Evolutionary conservation across 495 filamentous ascomycete genomes (phyloP).

Genomic region (Penicillium alfredii): DNA sequence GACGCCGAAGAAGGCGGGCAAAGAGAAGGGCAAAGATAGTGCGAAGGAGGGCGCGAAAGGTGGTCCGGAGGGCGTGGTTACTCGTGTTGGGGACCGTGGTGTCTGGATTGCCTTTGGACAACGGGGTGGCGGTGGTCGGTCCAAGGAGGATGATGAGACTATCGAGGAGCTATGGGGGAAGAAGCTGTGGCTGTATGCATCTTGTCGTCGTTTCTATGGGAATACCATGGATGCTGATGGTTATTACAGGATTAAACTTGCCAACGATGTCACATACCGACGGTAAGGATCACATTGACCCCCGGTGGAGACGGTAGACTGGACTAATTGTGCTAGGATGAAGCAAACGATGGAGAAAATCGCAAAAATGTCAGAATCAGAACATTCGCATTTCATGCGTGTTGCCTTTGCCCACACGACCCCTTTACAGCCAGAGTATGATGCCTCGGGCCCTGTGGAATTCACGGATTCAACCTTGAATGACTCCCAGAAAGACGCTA

Average conservation of each 20-base stretch:
- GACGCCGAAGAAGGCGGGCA: conserved; percentile 57
- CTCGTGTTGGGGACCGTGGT: conserved; percentile 52
- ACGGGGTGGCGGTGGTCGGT: conserved; percentile 41
- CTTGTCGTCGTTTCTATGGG: background rate
- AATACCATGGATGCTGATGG: conserved; percentile 5
- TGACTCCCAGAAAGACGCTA: conserved; percentile 84
- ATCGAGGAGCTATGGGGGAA: conserved; percentile 54
- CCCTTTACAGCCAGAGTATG: conserved; percentile 38
- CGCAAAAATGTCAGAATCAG: conserved; percentile 60
- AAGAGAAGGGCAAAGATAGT: conserved; percentile 61
- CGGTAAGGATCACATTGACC: conserved; percentile 47
- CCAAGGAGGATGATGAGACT: conserved; percentile 52
- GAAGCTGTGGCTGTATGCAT: conserved; percentile 55
- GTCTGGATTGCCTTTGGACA: conserved; percentile 67
- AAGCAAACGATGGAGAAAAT: conserved; percentile 80
- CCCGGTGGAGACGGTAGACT: too few species aligned
- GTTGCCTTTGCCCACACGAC: conserved; percentile 69
- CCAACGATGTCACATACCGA: conserved; percentile 89
- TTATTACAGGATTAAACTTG: conserved; percentile 69
- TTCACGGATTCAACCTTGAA: conserved; percentile 81
- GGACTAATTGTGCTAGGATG: conserved; percentile 58
- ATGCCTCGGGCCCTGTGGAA: conserved; percentile 54
- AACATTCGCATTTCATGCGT: conserved; percentile 68
- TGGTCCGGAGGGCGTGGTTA: conserved; percentile 78
- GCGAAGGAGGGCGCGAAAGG: conserved; percentile 32